Base-by-base conservation (phyloP, 345 rosid genomes). In the Dipteronia sinensis region DNA sequence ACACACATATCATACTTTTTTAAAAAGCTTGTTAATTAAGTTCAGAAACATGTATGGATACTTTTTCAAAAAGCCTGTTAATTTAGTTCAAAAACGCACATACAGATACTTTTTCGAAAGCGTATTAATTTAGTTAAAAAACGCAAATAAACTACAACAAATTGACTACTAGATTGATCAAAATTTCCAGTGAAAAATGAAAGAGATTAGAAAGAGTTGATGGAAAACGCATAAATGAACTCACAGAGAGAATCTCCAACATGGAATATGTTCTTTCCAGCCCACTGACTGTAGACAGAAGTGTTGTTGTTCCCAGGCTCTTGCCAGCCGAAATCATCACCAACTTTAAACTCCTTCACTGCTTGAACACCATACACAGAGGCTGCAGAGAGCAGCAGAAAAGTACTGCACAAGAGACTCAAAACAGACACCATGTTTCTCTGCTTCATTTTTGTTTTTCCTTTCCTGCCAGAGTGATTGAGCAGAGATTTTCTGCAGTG, bases 181-280 rank as follows among this genome's bases (percentile, higher is more conserved):
- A 27, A 38, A 38, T 42, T 42, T 42, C 46, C 46, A 42, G 27
- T 6, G 16, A 11, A 25, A 19, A 68, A 49, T 20, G 62, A 23
- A 31, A 6, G 25, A 16, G 17, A 0, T 38, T 38, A 67, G 10
- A 42, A 13, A 46, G 27, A 29, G 27, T 22, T 1, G 22, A 42
- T 31, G 34, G 2, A 31, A 31, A 73, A 6, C 51, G 3, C 4
- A 44, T 4, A 4, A 31, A 0, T 17, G 34, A 69, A 81, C 94
- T 87, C 55, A 89, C 95, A 58, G 71, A 92, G 94, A 68, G 88
- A 86, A 74, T 92, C 97, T 20, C 94, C 90, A 58, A 92, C 84
- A 29, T 76, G 93, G 78, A 94, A 92, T 67, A 94, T 85, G 71
- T 90, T 84, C 61, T 22, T 84, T 19, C 80, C 69, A 49, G 97